Evolutionary conservation across 2,329 filamentous ascomycete genomes (phyloP), one percentile per base, ranked within the genome.

Genomic region (Alternaria arborescens): DNA sequence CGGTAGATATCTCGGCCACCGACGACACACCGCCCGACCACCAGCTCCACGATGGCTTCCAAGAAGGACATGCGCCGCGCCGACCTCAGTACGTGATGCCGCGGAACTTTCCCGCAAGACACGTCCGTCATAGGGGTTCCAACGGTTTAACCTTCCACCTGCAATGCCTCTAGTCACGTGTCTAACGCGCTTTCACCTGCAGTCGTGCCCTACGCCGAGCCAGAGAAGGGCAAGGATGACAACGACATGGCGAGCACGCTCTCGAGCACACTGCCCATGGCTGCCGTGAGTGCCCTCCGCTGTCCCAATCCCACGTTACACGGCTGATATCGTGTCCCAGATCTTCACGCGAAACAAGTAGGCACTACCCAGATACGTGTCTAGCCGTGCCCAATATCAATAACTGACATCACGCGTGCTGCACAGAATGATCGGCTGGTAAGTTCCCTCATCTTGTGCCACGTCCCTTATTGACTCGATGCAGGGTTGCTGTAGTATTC

Each of bases 331-430:
- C 51, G 41, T 65, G 42, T 53, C 58, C 61, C 66, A 88, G 86
- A 96, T 97, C 86, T 95, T 97, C 78, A 95, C 91, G 71, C 87
- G 93, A 69, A 97, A 97, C 82, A 91, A 92, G 86, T 95, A 81
- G 83, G 65, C 41, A 36, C 54, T 48, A 48, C 52, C 56, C 48
- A 22, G 22, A 52, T 54, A 52, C 55, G 40, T 53, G 52, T 44
- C 54, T 50, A 43, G 51, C 32, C 48, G 42, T 47, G 57, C 53
- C 58, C 51, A 46, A 51, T 48, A 48, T 61, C 50, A 52, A 61
- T 42, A 55, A 57, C 71, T 74, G 61, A 69, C 65, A 52, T 58
- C 43, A 51, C 55, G 34, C 44, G 60, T 54, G 61, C 66, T 70
- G 52, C 61, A 68, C 72, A 89, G 86, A 71, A 85, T 89, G 82